Evolutionary conservation across 441 rosid genomes (phyloP).

Genomic region (Arabidopsis hybrid): DNA sequence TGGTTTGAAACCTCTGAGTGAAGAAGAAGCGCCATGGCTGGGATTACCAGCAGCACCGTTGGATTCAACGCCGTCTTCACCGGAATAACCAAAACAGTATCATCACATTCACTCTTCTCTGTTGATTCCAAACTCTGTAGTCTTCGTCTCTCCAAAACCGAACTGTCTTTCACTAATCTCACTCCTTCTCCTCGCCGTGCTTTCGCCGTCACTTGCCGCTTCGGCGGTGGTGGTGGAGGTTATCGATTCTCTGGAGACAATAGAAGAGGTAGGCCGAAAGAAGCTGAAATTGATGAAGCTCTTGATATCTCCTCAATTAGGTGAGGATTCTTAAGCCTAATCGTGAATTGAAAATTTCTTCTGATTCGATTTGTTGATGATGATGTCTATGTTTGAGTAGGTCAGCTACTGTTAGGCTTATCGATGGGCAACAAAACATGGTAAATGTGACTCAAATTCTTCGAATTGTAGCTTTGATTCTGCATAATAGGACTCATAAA

Average conservation of each 20-base stretch:
- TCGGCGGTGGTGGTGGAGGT: slow-evolving; percentile 64
- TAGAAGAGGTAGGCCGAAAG: slow-evolving; percentile 54
- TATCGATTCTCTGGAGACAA: slow-evolving; percentile 53
- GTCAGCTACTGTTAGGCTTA: slow-evolving; percentile 83
- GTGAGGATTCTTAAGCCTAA: slow-evolving; percentile 33
- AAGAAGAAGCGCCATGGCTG: slow-evolving; percentile 63
- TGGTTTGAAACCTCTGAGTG: background rate
- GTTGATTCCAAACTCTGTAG: slow-evolving; percentile 54
- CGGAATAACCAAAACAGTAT: slow-evolving; percentile 39
- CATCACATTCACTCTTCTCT: slow-evolving; percentile 41
- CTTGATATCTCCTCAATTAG: slow-evolving; percentile 70
- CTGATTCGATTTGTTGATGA: slow-evolving; percentile 22
- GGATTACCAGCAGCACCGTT: slow-evolving; percentile 52
- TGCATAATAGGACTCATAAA: slow-evolving; percentile 9
- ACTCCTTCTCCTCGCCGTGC: slow-evolving; percentile 43
- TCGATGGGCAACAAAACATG: slow-evolving; percentile 81
- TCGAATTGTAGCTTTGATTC: slow-evolving; percentile 14
- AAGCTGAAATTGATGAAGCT: slow-evolving; percentile 60
- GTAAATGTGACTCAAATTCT: slow-evolving; percentile 47
- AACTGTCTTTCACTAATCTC: slow-evolving; percentile 40
- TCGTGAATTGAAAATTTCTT: background rate
- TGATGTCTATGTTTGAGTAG: slow-evolving; percentile 46
- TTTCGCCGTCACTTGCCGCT: slow-evolving; percentile 56
- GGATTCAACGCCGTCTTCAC: slow-evolving; percentile 47
- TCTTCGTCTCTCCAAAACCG: slow-evolving; percentile 50